Base-by-base conservation (phyloP, 371 early-diverging fungal species). In the Rhizopus sp. region DNA sequence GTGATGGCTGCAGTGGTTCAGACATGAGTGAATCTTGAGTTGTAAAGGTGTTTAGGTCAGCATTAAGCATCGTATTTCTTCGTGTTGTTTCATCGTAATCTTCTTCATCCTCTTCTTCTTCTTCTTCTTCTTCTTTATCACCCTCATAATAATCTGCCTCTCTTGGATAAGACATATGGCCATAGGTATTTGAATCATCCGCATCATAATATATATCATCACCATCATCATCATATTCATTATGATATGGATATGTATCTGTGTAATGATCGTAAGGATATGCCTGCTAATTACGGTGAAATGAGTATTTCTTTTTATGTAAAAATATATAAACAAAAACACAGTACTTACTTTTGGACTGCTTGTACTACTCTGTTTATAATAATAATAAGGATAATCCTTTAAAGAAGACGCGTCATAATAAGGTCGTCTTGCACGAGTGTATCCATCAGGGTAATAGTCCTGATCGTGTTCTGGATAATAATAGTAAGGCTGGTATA, bases 11-110 rank as follows among this genome's bases (percentile, higher is more conserved):
- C 23, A 23, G 23, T 23, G 23, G 2, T 23, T 23, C 23, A 23
- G 23, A 23, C 23, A 23, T 23, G 0, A 23, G 23, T 23, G 23
- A 23, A 2, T 23, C 23, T 23, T 2, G 23, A 23, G 23, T 23
- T 23, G 23, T 23, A 23, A 23, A 23, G 2, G 23, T 37, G 5
- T 5, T 13, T 40, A 38, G 17, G 33, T 57, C 57, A 13, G 50
- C 33, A 23, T 57, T 57, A 1, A 50, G 34, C n/a, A 50, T 3
- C 8, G 57, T 50, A 35, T 57, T 57, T 23, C 49, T 40, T 29
- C 41, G 40, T 0, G 57, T 57, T 0, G 50, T 41, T 41, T 40
- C 31, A 34, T 57, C 57, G 34, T 50, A 52, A 29, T 8, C 17
- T 8, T 47, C 48, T 6, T 50, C 57, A 10, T 57, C 57, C 7